These are phyloP conservation scores for Bipolaris cookei DNA, from an alignment of 2,329 filamentous ascomycete species.

Conservation along the genomic window DNA sequence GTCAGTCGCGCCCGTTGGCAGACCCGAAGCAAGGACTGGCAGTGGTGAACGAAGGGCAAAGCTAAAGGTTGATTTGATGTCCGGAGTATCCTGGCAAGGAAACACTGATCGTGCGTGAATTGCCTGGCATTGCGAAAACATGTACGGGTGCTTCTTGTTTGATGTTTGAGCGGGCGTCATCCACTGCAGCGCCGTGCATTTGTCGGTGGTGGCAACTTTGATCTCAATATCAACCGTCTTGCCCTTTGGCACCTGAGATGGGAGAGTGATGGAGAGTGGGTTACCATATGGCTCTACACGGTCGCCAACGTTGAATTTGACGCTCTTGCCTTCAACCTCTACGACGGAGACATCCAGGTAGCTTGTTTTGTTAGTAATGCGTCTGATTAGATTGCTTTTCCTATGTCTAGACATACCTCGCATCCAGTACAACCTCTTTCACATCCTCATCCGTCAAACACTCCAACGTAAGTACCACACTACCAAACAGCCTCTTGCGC, in stretches of 20 bases:
- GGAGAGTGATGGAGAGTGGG: constrained; percentile 68
- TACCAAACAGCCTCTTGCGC: constrained; percentile 76
- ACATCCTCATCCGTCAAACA: constrained; percentile 75
- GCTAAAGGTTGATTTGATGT: constrained; percentile 93
- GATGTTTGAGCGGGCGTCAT: constrained; percentile 90
- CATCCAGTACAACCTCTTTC: constrained; percentile 83
- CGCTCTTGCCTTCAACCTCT: constrained; percentile 68
- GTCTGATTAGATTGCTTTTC: background rate
- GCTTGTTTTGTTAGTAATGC: constrained; percentile 46
- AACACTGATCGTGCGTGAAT: constrained; percentile 94
- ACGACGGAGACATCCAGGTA: constrained; percentile 76
- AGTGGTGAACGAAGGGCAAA: constrained; percentile 87
- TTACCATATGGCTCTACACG: constrained; percentile 76
- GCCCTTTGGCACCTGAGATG: constrained; percentile 55
- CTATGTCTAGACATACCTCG: constrained; percentile 56
- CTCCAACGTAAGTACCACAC: constrained; percentile 76
- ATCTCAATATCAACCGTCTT: constrained; percentile 56
- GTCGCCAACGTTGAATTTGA: constrained; percentile 73
- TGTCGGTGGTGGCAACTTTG: constrained; percentile 75
- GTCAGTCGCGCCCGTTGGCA: constrained; percentile 63
- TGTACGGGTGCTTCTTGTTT: constrained; percentile 94
- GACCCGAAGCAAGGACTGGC: constrained; percentile 89
- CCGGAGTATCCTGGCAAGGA: constrained; percentile 96
- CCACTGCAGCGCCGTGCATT: constrained; percentile 95
- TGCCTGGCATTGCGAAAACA: constrained; percentile 98